Base-by-base conservation (phyloP, 2,329 filamentous ascomycete genomes). In the Penicillium sp. region DNA sequence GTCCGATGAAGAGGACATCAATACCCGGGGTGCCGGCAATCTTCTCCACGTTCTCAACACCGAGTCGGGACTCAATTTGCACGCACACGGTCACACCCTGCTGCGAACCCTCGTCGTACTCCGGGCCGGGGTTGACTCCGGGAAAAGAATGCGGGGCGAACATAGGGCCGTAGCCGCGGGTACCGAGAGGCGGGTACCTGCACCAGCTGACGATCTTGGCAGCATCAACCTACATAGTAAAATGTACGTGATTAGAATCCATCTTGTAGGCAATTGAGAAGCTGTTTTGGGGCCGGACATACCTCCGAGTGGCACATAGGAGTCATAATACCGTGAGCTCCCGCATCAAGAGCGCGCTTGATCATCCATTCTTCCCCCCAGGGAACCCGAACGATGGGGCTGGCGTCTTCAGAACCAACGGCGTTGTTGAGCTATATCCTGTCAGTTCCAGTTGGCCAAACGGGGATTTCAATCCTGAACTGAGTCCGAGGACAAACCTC, bases 31-130 rank as follows among this genome's bases (percentile, higher is more conserved):
- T 69, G 3, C 59, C 60, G 1, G 69, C 69, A 48, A 74, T 74
- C 43, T 68, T 65, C 56, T 73, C 71, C 6, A 73, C 70, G 46
- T 69, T 72, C 36, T 69, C 69, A 6, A 73, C 61, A 2, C 66
- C 70, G 7, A 62, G 52, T 13, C 55, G 58, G 0, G 70, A 70
- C 62, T 73, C 70, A 40, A 73, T 73, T 56, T 73, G 70, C 14
- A 72, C 65, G 34, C 63, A 58, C 1, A 68, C 64, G 7, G 65
- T 31, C 9, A 71, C 49, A 1, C 53, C 52, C 3, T 50, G 45
- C 42, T 72, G 64, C 5, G 65, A 67, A n/a, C 55, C 55, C 6
- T 55, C 48, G 40, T 70, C 63, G 47, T 72, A 69, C 8, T 64
- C 58, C 5, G 49, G 48, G 0, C 50, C 62, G 7, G 58, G 46